Evolutionary conservation across 73 alveolate species (phyloP), one percentile per base, ranked within the genome.

Genomic region (Uronychia setigera): DNA sequence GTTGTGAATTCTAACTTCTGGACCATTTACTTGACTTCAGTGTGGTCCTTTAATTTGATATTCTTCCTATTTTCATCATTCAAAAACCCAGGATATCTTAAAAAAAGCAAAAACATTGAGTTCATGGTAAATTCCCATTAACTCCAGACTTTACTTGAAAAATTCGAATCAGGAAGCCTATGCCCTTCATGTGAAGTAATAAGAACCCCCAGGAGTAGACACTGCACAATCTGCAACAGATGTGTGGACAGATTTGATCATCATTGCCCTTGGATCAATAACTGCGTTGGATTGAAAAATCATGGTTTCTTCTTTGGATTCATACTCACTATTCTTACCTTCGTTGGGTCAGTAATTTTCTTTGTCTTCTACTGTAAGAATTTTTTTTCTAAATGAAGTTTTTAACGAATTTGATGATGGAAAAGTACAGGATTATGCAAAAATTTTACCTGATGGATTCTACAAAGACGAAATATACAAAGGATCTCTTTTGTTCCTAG

Each of bases 211-310:
- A 46, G 92, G 78, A 32, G 92, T 33, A 58, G 91, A 58, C 95
- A 89, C 60, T 89, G 95, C 60, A 84, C 76, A 32, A 74, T 84
- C 46, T 89, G 95, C 59, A 89, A 89, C 74, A 77, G 83, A 79
- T 89, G 95, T 67, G 95, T 89, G 26, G 88, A 77, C 29, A 46
- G 92, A 31, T 89, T 83, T 74, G 95, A 89, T 46, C 95, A 89
- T 84, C 95, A 89, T 75, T 89, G 95, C 87, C 95, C 95, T 1
- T 89, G 89, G 86, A 84, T 89, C 31, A 89, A 89, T 57, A 89
- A 89, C 81, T 89, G 95, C 30, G 89, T 89, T 26, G 95, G 95
- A 0, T 58, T 28, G 29, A 83, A 84, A 32, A 89, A 89, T 78
- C 95, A 89, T 79, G 85, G 82, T n/a, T 89, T 30, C 32, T 89